Evolutionary conservation across 441 rosid species (phyloP).

Genomic region (Pelargonium cotyledonis): DNA sequence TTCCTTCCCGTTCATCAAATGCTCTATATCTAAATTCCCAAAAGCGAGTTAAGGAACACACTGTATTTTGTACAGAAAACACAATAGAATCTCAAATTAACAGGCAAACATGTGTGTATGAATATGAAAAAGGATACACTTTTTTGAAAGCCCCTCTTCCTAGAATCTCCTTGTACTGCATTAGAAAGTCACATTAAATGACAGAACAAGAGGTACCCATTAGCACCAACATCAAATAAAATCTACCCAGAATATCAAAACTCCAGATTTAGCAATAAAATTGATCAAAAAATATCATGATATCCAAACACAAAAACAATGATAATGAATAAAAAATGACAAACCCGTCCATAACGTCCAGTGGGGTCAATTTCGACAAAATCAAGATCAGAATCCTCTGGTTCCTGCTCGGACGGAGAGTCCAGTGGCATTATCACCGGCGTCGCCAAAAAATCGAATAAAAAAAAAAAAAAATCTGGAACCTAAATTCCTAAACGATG

Average conservation of each 20-base stretch:
- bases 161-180: conserved; percentile 83
- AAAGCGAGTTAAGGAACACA: no score
- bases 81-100: no score
- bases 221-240: not conserved
- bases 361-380: conserved; percentile 88
- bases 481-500: no score
- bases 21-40: conserved; percentile 64
- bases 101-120: no score
- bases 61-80: no score
- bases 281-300: no score
- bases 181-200: conserved; percentile 29
- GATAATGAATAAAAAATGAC: no score
- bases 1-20: conserved; percentile 91
- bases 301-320: no score
- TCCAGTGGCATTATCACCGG: conserved; percentile 56
- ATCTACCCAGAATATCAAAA: not conserved
- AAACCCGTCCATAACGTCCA: conserved; percentile 91
- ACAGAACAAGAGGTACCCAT: conserved; percentile 1
- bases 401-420: conserved; percentile 46
- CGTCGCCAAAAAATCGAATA: no score
- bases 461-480: no score
- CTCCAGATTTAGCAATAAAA: not conserved
- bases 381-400: conserved; percentile 54
- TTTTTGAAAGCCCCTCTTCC: conserved; percentile 96
- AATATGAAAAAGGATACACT: conserved; percentile 46